phyloP scores from a whole-genome alignment of 257 asterid species.

The Fraxinus quadrangulata region DNA sequence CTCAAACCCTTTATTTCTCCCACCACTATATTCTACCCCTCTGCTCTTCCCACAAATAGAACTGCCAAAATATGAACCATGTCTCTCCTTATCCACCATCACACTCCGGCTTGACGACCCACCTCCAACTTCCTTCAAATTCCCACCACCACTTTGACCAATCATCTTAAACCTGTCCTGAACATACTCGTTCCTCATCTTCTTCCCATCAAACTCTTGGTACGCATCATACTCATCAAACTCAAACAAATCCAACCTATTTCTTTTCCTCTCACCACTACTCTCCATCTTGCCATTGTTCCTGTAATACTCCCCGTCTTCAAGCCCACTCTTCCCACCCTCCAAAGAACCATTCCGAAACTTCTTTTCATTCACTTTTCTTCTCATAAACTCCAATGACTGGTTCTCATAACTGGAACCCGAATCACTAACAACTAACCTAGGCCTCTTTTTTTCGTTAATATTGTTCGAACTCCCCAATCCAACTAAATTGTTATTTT shows the following conservation, averaged over 20 bases:
- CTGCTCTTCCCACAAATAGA: slow-evolving; percentile 54
- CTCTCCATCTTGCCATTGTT: slow-evolving; percentile 43
- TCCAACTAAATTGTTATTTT: slow-evolving; percentile 43
- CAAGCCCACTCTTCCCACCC: slow-evolving; percentile 43
- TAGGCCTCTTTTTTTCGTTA: slow-evolving; percentile 61
- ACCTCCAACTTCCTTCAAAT: slow-evolving; percentile 42
- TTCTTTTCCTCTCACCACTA: slow-evolving; percentile 57
- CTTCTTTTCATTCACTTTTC: slow-evolving; percentile 47
- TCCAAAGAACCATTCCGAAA: slow-evolving; percentile 47
- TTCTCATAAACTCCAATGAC: slow-evolving; percentile 54
- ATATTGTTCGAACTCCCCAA: slow-evolving; percentile 41
- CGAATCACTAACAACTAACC: slow-evolving; percentile 46
- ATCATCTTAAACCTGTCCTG: slow-evolving; percentile 47
- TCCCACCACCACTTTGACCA: slow-evolving; percentile 47
- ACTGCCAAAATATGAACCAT: slow-evolving; percentile 42
- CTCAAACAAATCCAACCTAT: slow-evolving; percentile 71
- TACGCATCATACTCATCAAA: slow-evolving; percentile 70
- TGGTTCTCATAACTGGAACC: slow-evolving; percentile 75
- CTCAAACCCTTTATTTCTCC: slow-evolving; percentile 37
- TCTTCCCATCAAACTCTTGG: slow-evolving; percentile 53
- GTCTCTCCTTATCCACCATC: slow-evolving; percentile 52
- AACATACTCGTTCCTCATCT: slow-evolving; percentile 49
- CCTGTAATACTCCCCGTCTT: slow-evolving; percentile 40
- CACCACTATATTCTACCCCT: slow-evolving; percentile 37
- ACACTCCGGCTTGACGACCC: slow-evolving; percentile 50